Base-by-base conservation (phyloP, 1,139 yeast species). In the Saccharomyces pastorianus region DNA sequence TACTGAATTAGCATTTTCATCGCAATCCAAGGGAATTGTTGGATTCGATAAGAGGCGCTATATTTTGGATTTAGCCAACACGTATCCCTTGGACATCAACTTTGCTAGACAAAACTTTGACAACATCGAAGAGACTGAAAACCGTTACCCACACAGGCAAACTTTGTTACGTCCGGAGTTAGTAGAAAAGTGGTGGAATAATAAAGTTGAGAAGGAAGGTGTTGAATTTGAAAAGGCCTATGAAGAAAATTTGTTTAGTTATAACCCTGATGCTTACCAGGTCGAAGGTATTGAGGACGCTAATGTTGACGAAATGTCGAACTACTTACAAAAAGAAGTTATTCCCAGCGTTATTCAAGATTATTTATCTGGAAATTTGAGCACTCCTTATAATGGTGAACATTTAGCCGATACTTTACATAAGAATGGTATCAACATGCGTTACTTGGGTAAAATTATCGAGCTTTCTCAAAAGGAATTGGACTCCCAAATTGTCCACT, bases 21-120 rank as follows among this genome's bases (percentile, higher is more conserved):
- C 84, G 58, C 93, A 86, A 61, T 81, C 89, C 47, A 93, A 91
- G 72, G 98, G 97, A 63, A 79, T 91, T 63, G 71, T 75, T 49
- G 98, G 98, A 53, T 80, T 85, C 53, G 99, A 93, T 68, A 88
- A 87, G 46, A 82, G 97, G 64, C 81, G 82, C 59, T 93, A 93
- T 68, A 74, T 90, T 58, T 80, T 93, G 65, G 99, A 93, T 65
- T 76, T 91, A 59, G 88, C 84, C 75, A 81, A 95, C 66, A 76
- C 90, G 13, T 81, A 95, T 14, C 98, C 98, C 47, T 74, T 86
- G 55, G 99, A 93, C 73, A 77, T 90, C 56, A 80, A 78, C 54
- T 91, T 90, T 66, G 79, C 82, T 55, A 91, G 85, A 56, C 68
- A 74, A 29, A 65, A 83, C 65, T 83, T 67, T 66, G 73, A 73